These are phyloP conservation scores for Mycena vulgaris DNA, from an alignment of 768 basidiomycete species.

Conservation along the genomic window DNA sequence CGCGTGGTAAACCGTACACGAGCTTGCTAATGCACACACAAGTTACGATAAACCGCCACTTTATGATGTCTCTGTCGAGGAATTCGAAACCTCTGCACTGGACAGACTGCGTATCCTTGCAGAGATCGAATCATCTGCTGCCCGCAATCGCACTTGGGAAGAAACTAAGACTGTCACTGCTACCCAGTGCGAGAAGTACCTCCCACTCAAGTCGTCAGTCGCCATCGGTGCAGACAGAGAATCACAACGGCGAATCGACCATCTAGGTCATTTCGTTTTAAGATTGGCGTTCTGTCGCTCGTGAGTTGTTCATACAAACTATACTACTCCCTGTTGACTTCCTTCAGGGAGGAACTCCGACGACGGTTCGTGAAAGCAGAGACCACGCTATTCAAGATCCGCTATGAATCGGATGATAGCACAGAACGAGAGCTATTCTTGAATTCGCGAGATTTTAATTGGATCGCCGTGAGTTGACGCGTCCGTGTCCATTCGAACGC, in stretches of 20 bases:
- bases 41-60: conserved; percentile 92
- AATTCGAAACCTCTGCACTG: conserved; percentile 94
- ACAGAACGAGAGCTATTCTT: conserved; percentile 80
- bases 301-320: conserved; percentile 62
- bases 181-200: conserved; percentile 79
- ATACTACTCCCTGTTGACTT: conserved; percentile 18
- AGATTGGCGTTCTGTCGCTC: conserved; percentile 96
- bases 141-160: conserved; percentile 85
- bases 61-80: conserved; percentile 93
- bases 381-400: conserved; percentile 83
- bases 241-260: conserved; percentile 83
- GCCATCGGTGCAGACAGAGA: conserved; percentile 65
- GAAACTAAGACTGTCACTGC: conserved; percentile 79
- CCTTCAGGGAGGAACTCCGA: conserved; percentile 87
- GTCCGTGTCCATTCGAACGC: conserved; percentile 8
- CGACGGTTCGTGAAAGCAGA: conserved; percentile 93
- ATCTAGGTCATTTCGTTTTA: conserved; percentile 94
- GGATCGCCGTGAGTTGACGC: conserved; percentile 65
- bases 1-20: conserved; percentile 8
- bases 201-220: conserved; percentile 77
- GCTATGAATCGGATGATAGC: conserved; percentile 77
- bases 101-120: conserved; percentile 90
- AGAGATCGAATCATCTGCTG: conserved; percentile 92
- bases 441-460: conserved; percentile 72
- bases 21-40: conserved; percentile 25